These are phyloP conservation scores for Panaeolus cyanescens DNA, from an alignment of 768 basidiomycete species.

Conservation along the genomic window DNA sequence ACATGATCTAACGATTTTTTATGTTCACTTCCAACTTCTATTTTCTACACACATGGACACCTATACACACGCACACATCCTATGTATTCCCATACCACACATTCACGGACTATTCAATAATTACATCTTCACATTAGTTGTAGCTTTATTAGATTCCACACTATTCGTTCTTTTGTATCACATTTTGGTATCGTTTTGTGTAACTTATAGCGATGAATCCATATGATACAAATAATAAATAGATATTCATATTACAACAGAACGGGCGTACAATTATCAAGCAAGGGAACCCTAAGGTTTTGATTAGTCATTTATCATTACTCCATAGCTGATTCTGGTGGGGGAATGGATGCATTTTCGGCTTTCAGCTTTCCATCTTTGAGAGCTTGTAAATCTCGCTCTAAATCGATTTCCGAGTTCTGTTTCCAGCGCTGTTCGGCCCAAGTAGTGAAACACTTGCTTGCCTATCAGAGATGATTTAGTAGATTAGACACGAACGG, in stretches of 20 bases:
- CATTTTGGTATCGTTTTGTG: background rate
- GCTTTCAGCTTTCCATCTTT: background rate
- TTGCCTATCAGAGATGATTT: slow-evolving; percentile 53
- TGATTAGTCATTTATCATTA: no score
- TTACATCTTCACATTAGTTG: background rate
- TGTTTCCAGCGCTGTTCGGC: slow-evolving; percentile 76
- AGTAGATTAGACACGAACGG: background rate
- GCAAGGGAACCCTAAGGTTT: background rate
- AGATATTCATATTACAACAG: background rate
- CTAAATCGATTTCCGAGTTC: slow-evolving; percentile 56
- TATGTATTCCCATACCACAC: background rate
- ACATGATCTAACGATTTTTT: background rate
- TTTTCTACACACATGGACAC: background rate
- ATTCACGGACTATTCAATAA: background rate
- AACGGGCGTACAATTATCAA: background rate
- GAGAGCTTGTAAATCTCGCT: slow-evolving; percentile 36
- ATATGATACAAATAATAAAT: background rate
- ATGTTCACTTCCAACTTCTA: background rate
- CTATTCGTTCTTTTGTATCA: background rate
- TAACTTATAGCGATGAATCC: no score
- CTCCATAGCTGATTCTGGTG: no score
- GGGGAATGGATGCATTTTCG: no score
- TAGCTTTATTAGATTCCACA: background rate
- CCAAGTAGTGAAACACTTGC: slow-evolving; percentile 84
- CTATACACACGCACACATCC: background rate